Evolutionary conservation across 352 stramenopile genomes (phyloP).

Genomic region (Phytophthora colocasiae): DNA sequence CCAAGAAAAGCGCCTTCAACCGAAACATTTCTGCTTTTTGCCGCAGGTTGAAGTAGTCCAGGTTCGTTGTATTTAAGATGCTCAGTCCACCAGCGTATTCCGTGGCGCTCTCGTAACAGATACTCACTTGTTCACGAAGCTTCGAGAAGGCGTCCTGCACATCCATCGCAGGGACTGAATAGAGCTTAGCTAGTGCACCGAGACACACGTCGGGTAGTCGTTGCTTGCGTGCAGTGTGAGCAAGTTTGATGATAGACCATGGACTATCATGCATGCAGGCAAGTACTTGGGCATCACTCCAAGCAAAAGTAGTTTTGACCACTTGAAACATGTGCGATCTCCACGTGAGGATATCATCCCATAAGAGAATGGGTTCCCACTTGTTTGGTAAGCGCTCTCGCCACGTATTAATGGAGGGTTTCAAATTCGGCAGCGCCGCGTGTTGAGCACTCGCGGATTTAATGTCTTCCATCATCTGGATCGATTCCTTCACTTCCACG

Average conservation of each 20-base stretch:
- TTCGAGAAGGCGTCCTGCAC: constrained; percentile 94
- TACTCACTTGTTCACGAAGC: constrained; percentile 92
- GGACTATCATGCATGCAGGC: constrained; percentile 93
- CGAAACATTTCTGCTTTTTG: constrained; percentile 95
- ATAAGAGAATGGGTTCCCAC: constrained; percentile 93
- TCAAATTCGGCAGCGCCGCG: constrained; percentile 88
- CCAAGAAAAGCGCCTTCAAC: constrained; percentile 91
- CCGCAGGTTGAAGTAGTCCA: constrained; percentile 92
- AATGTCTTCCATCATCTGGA: constrained; percentile 92
- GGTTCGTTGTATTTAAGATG: constrained; percentile 94
- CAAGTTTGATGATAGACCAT: constrained; percentile 93
- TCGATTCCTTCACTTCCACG: constrained; percentile 93
- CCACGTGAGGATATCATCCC: constrained; percentile 95
- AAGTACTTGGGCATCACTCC: constrained; percentile 89
- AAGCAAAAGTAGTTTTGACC: constrained; percentile 89
- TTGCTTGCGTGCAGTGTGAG: constrained; percentile 92
- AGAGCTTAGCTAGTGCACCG: constrained; percentile 86
- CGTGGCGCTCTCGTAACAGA: constrained; percentile 91
- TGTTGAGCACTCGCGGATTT: constrained; percentile 83
- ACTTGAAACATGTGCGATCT: constrained; percentile 93
- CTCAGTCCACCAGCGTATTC: constrained; percentile 89
- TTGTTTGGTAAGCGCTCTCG: constrained; percentile 93
- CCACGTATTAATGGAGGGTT: constrained; percentile 93
- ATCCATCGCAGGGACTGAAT: constrained; percentile 91
- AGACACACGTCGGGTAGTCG: constrained; percentile 89